phyloP scores from a whole-genome alignment of 805 yeast species.

The Ogataea polymorpha region DNA sequence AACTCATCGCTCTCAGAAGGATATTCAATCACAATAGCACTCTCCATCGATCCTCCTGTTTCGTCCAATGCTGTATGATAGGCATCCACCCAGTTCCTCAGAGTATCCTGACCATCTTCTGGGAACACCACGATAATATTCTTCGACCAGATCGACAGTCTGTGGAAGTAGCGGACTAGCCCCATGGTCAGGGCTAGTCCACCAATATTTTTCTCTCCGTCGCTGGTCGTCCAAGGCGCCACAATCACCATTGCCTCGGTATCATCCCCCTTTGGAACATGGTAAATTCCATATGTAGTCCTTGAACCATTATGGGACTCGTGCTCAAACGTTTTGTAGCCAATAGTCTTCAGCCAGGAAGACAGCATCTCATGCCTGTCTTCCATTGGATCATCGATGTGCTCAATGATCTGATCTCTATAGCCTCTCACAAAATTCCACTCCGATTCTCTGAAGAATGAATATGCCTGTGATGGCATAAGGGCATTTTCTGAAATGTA shows the following conservation, averaged over 20 bases:
- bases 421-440: constrained; percentile 91
- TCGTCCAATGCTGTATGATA: constrained; percentile 81
- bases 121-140: constrained; percentile 86
- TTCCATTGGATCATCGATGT: constrained; percentile 29
- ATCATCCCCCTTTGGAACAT: constrained; percentile 93
- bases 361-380: constrained; percentile 46
- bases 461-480: constrained; percentile 93
- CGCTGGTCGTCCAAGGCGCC: constrained; percentile 81
- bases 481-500: constrained; percentile 94
- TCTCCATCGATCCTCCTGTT: constrained; percentile 92
- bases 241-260: constrained; percentile 91
- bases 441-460: constrained; percentile 89
- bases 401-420: constrained; percentile 53
- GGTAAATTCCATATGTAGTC: constrained; percentile 71
- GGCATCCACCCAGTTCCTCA: constrained; percentile 89
- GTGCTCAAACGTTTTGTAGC: constrained; percentile 59
- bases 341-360: constrained; percentile 66
- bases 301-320: constrained; percentile 16
- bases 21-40: constrained; percentile 82
- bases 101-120: constrained; percentile 60
- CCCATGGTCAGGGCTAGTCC: constrained; percentile 74
- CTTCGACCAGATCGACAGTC: constrained; percentile 94
- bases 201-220: constrained; percentile 66
- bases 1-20: constrained; percentile 62
- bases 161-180: constrained; percentile 72